phyloP scores from a whole-genome alignment of 2,329 filamentous ascomycete species.

The Metarhizium album region DNA sequence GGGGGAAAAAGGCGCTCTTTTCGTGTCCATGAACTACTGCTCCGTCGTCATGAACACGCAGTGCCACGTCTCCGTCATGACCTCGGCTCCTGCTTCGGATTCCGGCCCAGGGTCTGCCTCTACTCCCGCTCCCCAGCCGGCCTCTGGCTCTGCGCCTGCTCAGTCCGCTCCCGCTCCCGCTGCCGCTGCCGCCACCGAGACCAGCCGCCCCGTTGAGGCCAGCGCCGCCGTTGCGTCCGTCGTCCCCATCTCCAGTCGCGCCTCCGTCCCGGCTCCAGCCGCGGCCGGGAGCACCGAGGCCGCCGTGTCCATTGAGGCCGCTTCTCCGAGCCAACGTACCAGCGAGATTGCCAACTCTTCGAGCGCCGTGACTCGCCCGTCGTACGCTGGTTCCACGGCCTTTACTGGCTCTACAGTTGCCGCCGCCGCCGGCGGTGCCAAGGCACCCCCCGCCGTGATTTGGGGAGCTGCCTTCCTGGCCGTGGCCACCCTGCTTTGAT shows the following conservation, averaged over 20 bases:
- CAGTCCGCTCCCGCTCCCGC: constrained; percentile 13
- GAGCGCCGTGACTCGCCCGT: background rate
- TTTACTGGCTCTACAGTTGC: constrained; percentile 19
- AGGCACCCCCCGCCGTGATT: constrained; percentile 12
- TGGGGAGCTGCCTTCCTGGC: constrained; percentile 18
- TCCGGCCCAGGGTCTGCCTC: too few species aligned
- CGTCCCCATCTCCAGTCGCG: background rate
- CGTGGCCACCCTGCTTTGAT: constrained; percentile 17
- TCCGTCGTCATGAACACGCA: constrained; percentile 23
- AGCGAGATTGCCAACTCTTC: constrained; percentile 5
- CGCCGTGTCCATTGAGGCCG: background rate
- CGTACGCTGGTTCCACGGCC: constrained; percentile 11
- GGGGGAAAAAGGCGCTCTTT: constrained; percentile 16
- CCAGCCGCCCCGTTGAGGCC: constrained; percentile 6
- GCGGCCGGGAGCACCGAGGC: constrained; percentile 4
- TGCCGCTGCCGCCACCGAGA: constrained; percentile 6
- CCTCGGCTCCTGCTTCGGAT: constrained; percentile 10
- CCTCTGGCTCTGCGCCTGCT: constrained; percentile 9
- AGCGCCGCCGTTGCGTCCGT: constrained; percentile 3
- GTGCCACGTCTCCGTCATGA: constrained; percentile 21
- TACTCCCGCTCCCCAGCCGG: constrained; percentile 5
- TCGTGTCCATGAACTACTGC: constrained; percentile 27
- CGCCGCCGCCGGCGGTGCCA: constrained; percentile 17
- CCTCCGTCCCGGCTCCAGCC: constrained; percentile 7
- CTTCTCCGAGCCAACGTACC: constrained; percentile 8